These are phyloP conservation scores for Cylindricascospora bacillispora DNA, from an alignment of 1,139 yeast genomes.

Conservation along the genomic window DNA sequence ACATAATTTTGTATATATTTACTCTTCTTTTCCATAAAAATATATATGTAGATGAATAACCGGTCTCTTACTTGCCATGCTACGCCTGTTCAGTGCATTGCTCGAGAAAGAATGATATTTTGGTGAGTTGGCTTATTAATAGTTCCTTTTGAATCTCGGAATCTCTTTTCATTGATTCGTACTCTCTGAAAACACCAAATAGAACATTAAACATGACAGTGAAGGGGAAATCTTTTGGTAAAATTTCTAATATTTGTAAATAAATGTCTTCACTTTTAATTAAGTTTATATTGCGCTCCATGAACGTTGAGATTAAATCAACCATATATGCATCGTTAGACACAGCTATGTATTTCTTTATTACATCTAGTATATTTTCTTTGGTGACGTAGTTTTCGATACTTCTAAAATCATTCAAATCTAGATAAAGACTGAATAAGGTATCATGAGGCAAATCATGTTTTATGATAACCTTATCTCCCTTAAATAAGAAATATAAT, in stretches of 20 bases:
- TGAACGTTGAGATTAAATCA: constrained; percentile 9
- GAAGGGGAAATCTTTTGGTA: constrained; percentile 14
- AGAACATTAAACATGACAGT: constrained; percentile 9
- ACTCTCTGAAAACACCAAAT: constrained; percentile 8
- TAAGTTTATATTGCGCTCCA: constrained; percentile 11
- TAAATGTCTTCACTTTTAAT: constrained; percentile 6
- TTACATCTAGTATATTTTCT: constrained; percentile 10
- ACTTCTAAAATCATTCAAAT: constrained; percentile 18
- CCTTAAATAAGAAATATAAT: constrained; percentile 11
- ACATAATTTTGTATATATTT: no score
- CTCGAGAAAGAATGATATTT: no score
- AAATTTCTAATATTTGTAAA: constrained; percentile 6
- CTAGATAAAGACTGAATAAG: constrained; percentile 7
- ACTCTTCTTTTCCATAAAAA: no score
- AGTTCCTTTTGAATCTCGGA: constrained; percentile 15
- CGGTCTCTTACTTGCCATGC: no score
- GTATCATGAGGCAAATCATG: constrained; percentile 5
- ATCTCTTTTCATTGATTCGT: constrained; percentile 5
- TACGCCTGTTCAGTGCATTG: no score
- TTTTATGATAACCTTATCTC: constrained; percentile 3
- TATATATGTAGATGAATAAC: no score
- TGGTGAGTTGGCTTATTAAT: constrained; percentile 14
- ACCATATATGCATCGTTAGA: constrained; percentile 5
- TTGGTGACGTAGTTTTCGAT: constrained; percentile 11
- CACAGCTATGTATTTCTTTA: constrained; percentile 11